Evolutionary conservation across 2,329 filamentous ascomycete species (phyloP).

Genomic region (Colletotrichum navitas): DNA sequence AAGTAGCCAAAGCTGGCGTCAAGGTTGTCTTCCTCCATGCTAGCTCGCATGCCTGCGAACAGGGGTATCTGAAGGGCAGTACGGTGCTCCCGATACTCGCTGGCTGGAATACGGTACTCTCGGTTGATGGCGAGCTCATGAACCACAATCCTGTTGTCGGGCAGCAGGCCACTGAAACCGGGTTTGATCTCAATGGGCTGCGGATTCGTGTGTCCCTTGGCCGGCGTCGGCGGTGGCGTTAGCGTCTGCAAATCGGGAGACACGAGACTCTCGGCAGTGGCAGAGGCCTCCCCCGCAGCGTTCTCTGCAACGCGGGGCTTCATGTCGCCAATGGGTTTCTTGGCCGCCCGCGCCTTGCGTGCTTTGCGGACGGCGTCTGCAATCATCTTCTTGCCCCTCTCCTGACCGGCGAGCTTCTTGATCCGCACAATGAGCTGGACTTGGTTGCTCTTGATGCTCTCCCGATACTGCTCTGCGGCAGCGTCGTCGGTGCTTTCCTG

Average conservation of each 20-base stretch:
- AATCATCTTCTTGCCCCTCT: slow-evolving; percentile 79
- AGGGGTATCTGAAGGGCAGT: slow-evolving; percentile 61
- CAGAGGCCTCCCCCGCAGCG: slow-evolving; percentile 53
- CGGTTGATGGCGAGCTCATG: slow-evolving; percentile 86
- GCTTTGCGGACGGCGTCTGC: slow-evolving; percentile 81
- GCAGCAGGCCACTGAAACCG: slow-evolving; percentile 68
- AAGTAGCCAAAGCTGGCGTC: slow-evolving; percentile 77
- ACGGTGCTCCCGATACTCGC: slow-evolving; percentile 70
- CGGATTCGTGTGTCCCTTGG: slow-evolving; percentile 55
- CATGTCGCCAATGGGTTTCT: slow-evolving; percentile 77
- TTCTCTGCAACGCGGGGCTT: slow-evolving; percentile 75
- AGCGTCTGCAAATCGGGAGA: slow-evolving; percentile 62
- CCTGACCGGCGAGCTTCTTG: slow-evolving; percentile 79
- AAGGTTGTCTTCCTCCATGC: slow-evolving; percentile 74
- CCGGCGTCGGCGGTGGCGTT: slow-evolving; percentile 66
- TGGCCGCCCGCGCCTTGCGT: slow-evolving; percentile 72
- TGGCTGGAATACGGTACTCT: slow-evolving; percentile 78
- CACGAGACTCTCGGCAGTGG: slow-evolving; percentile 53
- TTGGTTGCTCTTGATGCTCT: slow-evolving; percentile 86
- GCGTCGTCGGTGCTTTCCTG: slow-evolving; percentile 81
- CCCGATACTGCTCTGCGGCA: slow-evolving; percentile 80
- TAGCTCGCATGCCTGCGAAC: slow-evolving; percentile 71
- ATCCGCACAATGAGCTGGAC: slow-evolving; percentile 83
- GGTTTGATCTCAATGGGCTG: slow-evolving; percentile 53
- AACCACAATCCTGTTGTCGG: slow-evolving; percentile 79